Percentiles rank a stretch among this genome's conserved stretches.
Evolutionary conservation across 768 basidiomycete genomes (phyloP).

Genomic region (Termitomyces sp.): DNA sequence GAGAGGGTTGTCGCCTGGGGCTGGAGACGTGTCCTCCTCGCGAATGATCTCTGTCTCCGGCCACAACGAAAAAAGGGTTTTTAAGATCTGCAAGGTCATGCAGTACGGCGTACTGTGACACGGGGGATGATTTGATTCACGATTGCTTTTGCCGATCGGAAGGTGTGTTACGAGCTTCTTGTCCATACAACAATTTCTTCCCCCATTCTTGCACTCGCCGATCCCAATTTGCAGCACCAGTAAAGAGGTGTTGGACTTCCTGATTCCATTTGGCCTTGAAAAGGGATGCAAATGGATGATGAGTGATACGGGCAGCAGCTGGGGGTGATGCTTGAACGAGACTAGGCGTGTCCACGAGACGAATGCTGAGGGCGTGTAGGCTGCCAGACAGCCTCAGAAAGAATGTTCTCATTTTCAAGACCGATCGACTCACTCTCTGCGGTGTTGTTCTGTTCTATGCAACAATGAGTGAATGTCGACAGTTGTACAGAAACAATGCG

Average conservation of each 20-base stretch:
- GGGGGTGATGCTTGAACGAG: conserved; percentile 44
- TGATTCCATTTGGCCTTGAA: conserved; percentile 56
- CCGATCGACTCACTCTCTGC: conserved; percentile 42
- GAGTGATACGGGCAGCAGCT: conserved; percentile 47
- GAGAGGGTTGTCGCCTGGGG: neutral
- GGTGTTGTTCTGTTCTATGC: conserved; percentile 48
- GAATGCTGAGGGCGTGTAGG: conserved; percentile 42
- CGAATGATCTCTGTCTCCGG: neutral
- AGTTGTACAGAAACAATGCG: neutral
- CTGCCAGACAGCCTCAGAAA: conserved; percentile 20
- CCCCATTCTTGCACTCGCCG: conserved; percentile 41
- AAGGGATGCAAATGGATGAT: conserved; percentile 39
- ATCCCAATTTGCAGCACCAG: conserved; percentile 40
- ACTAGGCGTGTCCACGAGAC: conserved; percentile 44
- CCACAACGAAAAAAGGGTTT: too few relatives aligned
- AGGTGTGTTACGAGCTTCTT: neutral
- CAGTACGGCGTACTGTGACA: neutral
- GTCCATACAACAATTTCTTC: conserved; percentile 37
- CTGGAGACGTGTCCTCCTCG: neutral
- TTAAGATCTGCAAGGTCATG: neutral
- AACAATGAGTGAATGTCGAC: neutral
- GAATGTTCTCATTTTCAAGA: neutral
- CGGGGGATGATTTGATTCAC: neutral
- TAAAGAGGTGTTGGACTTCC: conserved; percentile 41
- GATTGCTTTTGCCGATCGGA: neutral